These are phyloP conservation scores for Penicillium capsulatum DNA, from an alignment of 2,329 filamentous ascomycete species.

Conservation along the genomic window DNA sequence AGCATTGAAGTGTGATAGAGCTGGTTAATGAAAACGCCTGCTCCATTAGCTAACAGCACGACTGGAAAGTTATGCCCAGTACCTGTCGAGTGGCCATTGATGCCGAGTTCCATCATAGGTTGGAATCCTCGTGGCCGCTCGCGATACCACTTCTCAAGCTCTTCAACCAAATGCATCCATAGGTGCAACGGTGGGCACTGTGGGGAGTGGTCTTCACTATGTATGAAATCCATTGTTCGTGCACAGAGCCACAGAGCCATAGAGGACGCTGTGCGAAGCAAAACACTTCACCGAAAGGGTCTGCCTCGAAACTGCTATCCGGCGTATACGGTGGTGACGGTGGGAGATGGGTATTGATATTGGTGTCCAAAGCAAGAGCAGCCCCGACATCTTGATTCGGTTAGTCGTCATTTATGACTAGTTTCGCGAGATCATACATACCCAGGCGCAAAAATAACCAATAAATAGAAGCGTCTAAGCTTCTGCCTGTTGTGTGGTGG, in stretches of 20 bases:
- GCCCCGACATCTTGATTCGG: slow-evolving; percentile 20
- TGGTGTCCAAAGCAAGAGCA: slow-evolving; percentile 23
- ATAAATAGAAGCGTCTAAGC: slow-evolving; percentile 25
- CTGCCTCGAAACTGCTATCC: slow-evolving; percentile 6
- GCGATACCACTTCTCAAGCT: slow-evolving; percentile 29
- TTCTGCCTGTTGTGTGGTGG: slow-evolving; percentile 12
- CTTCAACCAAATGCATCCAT: slow-evolving; percentile 26
- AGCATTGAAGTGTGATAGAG: slow-evolving; percentile 56
- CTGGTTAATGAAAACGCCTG: slow-evolving; percentile 49
- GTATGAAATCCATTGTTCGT: slow-evolving; percentile 18
- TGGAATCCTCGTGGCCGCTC: slow-evolving; percentile 26
- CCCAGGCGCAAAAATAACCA: slow-evolving; percentile 29
- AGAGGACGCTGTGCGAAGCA: slow-evolving; percentile 21
- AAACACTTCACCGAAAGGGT: slow-evolving; percentile 19
- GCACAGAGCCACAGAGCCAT: slow-evolving; percentile 29
- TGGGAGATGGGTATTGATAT: slow-evolving; percentile 18
- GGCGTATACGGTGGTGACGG: slow-evolving; percentile 11
- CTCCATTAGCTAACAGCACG: slow-evolving; percentile 46
- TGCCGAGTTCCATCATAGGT: slow-evolving; percentile 35
- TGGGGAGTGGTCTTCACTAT: slow-evolving; percentile 13
- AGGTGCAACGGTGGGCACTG: no score
- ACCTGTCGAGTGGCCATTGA: slow-evolving; percentile 21
- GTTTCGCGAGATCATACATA: slow-evolving; percentile 10
- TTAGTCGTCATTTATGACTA: background rate
- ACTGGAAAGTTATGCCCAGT: slow-evolving; percentile 29